phyloP scores from a whole-genome alignment of 257 asterid genomes.

The Solanum microdontum region DNA sequence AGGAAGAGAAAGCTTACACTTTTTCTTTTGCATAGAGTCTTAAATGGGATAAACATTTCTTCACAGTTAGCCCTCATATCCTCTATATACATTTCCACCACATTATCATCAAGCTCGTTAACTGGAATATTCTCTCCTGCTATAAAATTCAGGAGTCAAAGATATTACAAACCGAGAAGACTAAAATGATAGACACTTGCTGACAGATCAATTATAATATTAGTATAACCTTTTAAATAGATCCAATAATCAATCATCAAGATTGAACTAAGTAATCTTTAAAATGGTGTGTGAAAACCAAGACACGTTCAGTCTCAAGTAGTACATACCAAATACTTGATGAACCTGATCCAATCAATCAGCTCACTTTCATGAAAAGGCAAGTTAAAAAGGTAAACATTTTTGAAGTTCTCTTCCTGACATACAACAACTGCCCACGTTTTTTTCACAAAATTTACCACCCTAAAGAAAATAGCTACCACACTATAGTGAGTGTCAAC shows the following conservation, averaged over 20 bases:
- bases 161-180: neutral
- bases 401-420: neutral
- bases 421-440: neutral
- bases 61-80: conserved; percentile 48
- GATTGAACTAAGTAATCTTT: neutral
- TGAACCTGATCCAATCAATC: neutral
- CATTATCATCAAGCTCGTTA: conserved; percentile 47
- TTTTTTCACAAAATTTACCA: neutral
- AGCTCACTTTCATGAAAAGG: neutral
- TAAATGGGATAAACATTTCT: conserved; percentile 35
- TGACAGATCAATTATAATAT: neutral
- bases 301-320: neutral
- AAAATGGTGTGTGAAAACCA: neutral
- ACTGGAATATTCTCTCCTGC: conserved; percentile 56
- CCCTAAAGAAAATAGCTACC: neutral
- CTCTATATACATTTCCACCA: conserved; percentile 39
- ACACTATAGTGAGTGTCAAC: neutral
- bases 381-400: neutral
- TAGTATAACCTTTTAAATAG: neutral
- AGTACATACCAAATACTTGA: neutral
- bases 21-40: conserved; percentile 19
- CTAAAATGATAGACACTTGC: neutral
- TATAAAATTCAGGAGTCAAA: conserved; percentile 10
- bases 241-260: neutral
- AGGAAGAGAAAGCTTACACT: conserved; percentile 24